Base-by-base conservation (phyloP, 1,284 basidiomycete genomes). In the Crocinoboletus sp. region DNA sequence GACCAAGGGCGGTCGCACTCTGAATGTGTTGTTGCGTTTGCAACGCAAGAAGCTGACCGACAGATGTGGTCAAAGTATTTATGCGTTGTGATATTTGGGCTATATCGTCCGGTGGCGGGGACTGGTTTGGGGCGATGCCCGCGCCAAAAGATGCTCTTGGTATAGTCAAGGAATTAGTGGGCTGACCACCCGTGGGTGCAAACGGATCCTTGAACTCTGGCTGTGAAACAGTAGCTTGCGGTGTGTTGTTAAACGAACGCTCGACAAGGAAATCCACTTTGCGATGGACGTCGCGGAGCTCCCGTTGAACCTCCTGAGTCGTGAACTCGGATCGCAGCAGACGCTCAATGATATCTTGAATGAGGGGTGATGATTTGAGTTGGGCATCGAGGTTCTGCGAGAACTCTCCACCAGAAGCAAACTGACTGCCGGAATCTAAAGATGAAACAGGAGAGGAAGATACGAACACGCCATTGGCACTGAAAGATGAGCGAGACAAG, bases 131-230 rank as follows among this genome's bases (percentile, higher is more conserved):
- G 17, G 82, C 79, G 53, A 85, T 78, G 50, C 73, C 79, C 10
- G 61, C 64, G 37, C 73, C 72, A 44, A 86, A 72, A 9, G 84
- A 87, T 31, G 74, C 72, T 36, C 85, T 76, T 43, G 74, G 70
- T 28, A 73, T 71, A 51, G 67, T 69, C 41, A 72, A 43, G n/a
- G 66, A 57, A 39, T 70, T 58, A 40, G 63, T 54, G 12, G 67
- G 60, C 45, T 68, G 69, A 20, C 55, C 53, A 23, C 61, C 49
- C 28, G 65, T 56, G 5, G 71, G 58, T 20, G 84, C 79, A 57
- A 89, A 89, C 0, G 86, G 87, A 57, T 89, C 80, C 60, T 84
- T 82, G 69, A 89, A 89, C 54, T 88, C 84, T 15, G 81, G 81
- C 43, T 81, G 75, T 19, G 53, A 49, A 45, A 50, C 58, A 38